Base-by-base conservation (phyloP, 2,329 filamentous ascomycete species). In the Rhexocercosporidium sp. region DNA sequence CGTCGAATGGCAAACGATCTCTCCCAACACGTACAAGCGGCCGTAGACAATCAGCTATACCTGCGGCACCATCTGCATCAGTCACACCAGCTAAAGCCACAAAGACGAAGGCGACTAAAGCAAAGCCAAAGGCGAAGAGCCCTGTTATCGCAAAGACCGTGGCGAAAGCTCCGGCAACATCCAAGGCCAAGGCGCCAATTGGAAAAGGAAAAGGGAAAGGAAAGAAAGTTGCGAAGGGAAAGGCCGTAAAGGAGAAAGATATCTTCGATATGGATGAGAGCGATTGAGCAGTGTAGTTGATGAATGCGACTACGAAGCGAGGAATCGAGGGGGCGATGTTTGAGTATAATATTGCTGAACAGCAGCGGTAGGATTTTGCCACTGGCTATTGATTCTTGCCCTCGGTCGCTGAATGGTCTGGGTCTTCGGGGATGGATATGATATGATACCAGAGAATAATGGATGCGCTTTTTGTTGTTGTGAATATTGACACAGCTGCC, bases 1-100 rank as follows among this genome's bases (percentile, higher is more conserved):
- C 27, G 14, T 61, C 72, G 1, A 71, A 65, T 20, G 62, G 64
- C 6, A 69, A 65, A 31, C 65, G 62, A 31, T 47, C 60, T 29
- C 37, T 57, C 51, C 59, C 63, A 39, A 49, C 53, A 20, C 39
- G 54, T 2, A 66, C 59, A 54, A 39, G 57, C 44, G 62, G 59
- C n/a, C 39, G 49, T 25, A 69, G 63, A 59, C 65, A 46, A 60
- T 20, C 39, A 59, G 12, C 39, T 20, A 22, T n/a, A n/a, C 14
- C 22, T n/a, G 16, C 57, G 14, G n/a, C 57, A 44, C 22, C 61
- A 44, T 20, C 67, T 29, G 8, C 64, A 64, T 25, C 60, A 47
- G 51, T 37, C 25, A 56, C 66, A 37, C 41, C 68, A 22, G 49
- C 63, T 18, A 59, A 54, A 57, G 27, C 61, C 20, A 51, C 67